Evolutionary conservation across 2,329 filamentous ascomycete genomes (phyloP), one percentile per base, ranked within the genome.

Genomic region (Monilinia vaccinii-corymbosi): DNA sequence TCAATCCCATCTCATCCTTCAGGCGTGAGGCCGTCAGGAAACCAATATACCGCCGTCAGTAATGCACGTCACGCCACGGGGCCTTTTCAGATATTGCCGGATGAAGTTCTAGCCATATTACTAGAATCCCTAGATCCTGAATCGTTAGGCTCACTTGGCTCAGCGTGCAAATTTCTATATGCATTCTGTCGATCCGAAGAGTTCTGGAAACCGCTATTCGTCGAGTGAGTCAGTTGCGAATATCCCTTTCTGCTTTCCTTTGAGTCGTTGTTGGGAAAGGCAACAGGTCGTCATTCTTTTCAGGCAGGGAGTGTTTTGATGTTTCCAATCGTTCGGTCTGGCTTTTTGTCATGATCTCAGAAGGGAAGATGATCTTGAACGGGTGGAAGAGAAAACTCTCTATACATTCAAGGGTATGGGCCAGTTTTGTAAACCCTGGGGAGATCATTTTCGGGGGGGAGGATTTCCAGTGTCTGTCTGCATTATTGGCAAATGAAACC

Each of bases 101-200:
- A 97, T 73, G 91, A 97, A 74, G 75, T 94, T 66, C 76, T 97
- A 53, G 79, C 86, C 65, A 78, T 87, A 58, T 71, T 96, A 18
- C 75, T 97, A 63, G 93, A 97, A 72, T 83, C 78, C 68, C 78
- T 97, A 49, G 86, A 92, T 68, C 77, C 81, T 52, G 68, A 73
- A 11, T 77, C 79, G 56, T 75, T 97, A 56, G 73, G 86, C 60
- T 75, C 74, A 9, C 75, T 97, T 46, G 90, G 91, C 10, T 81
- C 82, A 59, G 88, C 91, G 7, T 96, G 92, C 77, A 90, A 85
- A 72, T 91, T 89, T 57, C 75, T 97, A 18, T 93, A 91, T 77
- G 92, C 91, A 1, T 95, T 93, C 71, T 88, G 87, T 58, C 80
- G 86, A 53, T 84, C 84, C 51, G 93, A 97, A 65, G 93, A 97